Evolutionary conservation across 805 yeast genomes (phyloP).

Genomic region (Metschnikowia proteae): DNA sequence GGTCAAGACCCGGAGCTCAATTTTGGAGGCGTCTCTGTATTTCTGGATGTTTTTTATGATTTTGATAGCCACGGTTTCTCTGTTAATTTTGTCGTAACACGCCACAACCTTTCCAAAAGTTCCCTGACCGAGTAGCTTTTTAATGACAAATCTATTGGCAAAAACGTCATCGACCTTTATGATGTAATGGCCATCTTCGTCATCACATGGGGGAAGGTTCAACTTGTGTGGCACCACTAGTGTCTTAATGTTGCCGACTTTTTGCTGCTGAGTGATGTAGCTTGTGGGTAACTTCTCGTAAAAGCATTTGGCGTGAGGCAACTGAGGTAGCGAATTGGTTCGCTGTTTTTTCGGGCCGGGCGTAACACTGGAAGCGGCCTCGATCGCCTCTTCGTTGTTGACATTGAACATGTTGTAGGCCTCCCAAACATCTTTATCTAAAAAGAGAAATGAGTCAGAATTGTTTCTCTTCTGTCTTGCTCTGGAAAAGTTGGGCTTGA

Average conservation of each 20-base stretch:
- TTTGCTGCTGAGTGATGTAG: slow-evolving; percentile 34
- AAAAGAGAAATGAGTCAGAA: slow-evolving; percentile 33
- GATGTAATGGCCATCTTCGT: slow-evolving; percentile 72
- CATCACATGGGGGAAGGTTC: slow-evolving; percentile 46
- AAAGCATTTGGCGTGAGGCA: slow-evolving; percentile 42
- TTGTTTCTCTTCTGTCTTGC: slow-evolving; percentile 25
- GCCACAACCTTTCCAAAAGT: slow-evolving; percentile 88
- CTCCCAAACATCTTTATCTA: slow-evolving; percentile 37
- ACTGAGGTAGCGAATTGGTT: slow-evolving; percentile 42
- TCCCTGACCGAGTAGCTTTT: slow-evolving; percentile 79
- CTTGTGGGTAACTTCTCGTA: slow-evolving; percentile 37
- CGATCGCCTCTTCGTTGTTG: slow-evolving; percentile 21
- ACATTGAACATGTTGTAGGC: slow-evolving; percentile 45
- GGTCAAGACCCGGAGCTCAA: slow-evolving; percentile 79
- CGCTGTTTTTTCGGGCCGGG: slow-evolving; percentile 33
- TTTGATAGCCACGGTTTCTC: slow-evolving; percentile 78
- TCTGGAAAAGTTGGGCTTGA: slow-evolving; percentile 12
- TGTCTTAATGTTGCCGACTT: slow-evolving; percentile 39
- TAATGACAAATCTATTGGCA: slow-evolving; percentile 72
- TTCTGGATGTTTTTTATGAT: slow-evolving; percentile 89
- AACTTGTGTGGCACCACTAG: slow-evolving; percentile 36
- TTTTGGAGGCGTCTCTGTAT: slow-evolving; percentile 92
- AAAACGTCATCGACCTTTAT: slow-evolving; percentile 55
- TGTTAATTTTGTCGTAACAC: slow-evolving; percentile 64
- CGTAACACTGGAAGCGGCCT: slow-evolving; percentile 1